Evolutionary conservation across 2,329 filamentous ascomycete genomes (phyloP).

Genomic region (Alternaria atra): DNA sequence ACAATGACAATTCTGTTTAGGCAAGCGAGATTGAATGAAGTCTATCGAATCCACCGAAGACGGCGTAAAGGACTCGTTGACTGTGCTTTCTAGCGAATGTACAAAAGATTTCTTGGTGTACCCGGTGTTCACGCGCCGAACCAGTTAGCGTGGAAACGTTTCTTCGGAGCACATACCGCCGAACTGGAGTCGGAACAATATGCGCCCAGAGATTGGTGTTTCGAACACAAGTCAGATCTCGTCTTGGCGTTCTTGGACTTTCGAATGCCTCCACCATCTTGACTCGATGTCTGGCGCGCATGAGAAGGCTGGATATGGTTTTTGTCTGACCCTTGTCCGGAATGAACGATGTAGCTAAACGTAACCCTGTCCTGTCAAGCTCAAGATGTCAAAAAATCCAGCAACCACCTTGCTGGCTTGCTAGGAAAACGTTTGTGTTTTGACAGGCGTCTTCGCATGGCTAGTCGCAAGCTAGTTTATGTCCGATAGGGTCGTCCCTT

Average conservation of each 20-base stretch:
- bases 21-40: background rate
- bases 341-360: background rate
- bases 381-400: background rate
- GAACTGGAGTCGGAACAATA: background rate
- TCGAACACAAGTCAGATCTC: background rate
- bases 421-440: background rate
- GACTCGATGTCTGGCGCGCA: background rate
- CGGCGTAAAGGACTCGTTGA: background rate
- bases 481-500: background rate
- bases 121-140: background rate
- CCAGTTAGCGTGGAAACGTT: background rate
- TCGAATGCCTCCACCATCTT: background rate
- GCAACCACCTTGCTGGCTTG: background rate
- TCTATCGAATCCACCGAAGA: background rate
- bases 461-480: background rate
- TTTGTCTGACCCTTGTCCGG: background rate
- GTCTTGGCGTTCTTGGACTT: constrained; percentile 2
- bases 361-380: background rate
- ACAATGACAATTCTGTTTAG: background rate
- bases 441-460: background rate
- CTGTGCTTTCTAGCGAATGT: background rate
- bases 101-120: background rate
- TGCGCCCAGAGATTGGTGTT: constrained; percentile 3
- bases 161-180: background rate
- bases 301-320: background rate